Evolutionary conservation across 2,329 filamentous ascomycete genomes (phyloP), one percentile per base, ranked within the genome.

Genomic region (Metarhizium humberi): DNA sequence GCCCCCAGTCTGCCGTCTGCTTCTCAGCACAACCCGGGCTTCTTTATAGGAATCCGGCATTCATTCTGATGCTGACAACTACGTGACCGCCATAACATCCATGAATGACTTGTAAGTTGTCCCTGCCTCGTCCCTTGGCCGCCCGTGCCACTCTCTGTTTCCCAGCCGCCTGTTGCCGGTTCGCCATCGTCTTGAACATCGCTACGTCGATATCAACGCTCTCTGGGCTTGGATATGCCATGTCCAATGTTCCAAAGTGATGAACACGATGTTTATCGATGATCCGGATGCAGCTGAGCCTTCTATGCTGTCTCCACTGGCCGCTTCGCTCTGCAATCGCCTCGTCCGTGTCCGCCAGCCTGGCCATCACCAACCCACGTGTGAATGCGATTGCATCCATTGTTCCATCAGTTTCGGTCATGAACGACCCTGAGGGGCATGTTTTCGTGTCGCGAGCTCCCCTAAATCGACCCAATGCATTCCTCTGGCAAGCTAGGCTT

Each of bases 31-130:
- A 40, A 51, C 51, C 51, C 32, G 51, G 30, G 42, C 47, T 30
- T 40, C 18, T 20, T 50, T 7, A 30, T 14, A 45, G 34, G 54
- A 58, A 60, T 61, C 58, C 58, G 55, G 45, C 20, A 60, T 57
- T 59, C 56, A 30, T 55, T 56, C 62, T 58, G 60, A 65, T 65
- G 61, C 58, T 56, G 52, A 56, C 57, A 63, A 66, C 66, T 71
- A 67, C 68, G 68, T 72, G 68, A 65, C 62, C 64, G 67, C 66
- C 66, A 65, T 72, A 67, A 63, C 66, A 65, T 72, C 68, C 63
- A 68, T 76, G 74, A 68, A 77, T 78, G 74, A 76, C 71, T 75
- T 73, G 76, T 79, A 72, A 75, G 76, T 79, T 58, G 56, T 61
- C 59, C 62, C 50, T 57, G 53, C 58, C 62, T 64, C 60, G 55